Base-by-base conservation (phyloP, 495 filamentous ascomycete genomes). In the Aspergillus funiculosus region DNA sequence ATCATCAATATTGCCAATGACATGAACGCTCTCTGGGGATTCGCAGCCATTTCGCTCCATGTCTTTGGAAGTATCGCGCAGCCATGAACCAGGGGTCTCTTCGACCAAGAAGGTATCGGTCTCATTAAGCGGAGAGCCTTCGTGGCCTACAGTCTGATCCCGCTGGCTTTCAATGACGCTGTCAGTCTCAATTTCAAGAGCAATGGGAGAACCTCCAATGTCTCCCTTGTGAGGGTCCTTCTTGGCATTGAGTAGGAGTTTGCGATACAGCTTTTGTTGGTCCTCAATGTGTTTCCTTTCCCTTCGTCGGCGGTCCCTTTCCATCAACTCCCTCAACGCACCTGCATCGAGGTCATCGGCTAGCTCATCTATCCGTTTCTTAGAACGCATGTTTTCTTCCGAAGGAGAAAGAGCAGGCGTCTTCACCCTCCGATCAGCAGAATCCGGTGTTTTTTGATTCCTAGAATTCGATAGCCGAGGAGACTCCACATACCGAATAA, bases 261-360 rank as follows among this genome's bases (percentile, higher is more conserved):
- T 81, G 48, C 81, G 76, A 45, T 86, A 76, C 18, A 85, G 60
- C 46, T 70, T 82, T 50, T 90, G 84, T 45, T 83, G 79, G 18
- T 94, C 85, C 30, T 77, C 73, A 43, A 81, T 71, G 38, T 73
- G 74, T 67, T 87, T 88, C 58, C 77, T 81, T 45, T 94, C 86
- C 47, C 74, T 76, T 22, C 89, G 75, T 47, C 87, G 78, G 48
- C 83, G 72, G 59, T 96, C 89, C 43, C 89, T 69, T 46, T 96
- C 89, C 74, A 96, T 78, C 25, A 94, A 61, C 54, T 94, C 86
- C 14, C 89, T 74, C 38, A 96, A 56, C 54, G 82, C 86, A 26
- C 83, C 77, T 1, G 89, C 85, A 63, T 83, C 85, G 30, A 95
- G 68, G 28, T 86, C 81, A 60, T 95, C 84, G 17, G 88, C 89